phyloP scores from a whole-genome alignment of 148 eudicot genomes.

The Arctostaphylos glauca region DNA sequence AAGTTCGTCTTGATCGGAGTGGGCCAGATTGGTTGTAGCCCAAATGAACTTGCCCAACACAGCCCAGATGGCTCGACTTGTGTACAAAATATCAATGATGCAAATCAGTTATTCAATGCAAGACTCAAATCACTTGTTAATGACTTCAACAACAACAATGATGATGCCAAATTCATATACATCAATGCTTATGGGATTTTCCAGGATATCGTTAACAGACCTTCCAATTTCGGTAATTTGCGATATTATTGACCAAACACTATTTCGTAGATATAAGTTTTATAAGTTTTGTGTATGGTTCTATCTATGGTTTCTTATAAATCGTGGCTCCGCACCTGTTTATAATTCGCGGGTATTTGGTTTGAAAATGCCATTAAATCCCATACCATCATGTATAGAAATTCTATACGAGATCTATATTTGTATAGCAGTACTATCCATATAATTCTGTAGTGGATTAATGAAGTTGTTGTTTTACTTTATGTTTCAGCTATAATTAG shows the following conservation, averaged over 20 bases:
- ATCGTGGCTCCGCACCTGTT: no score
- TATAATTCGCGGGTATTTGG: no score
- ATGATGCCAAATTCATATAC: slow-evolving; percentile 41
- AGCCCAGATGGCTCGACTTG: slow-evolving; percentile 69
- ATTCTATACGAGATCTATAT: no score
- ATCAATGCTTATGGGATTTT: slow-evolving; percentile 51
- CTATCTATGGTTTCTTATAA: no score
- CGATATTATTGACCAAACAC: no score
- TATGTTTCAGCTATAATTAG: neutral
- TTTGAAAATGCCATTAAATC: no score
- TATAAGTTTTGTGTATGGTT: no score
- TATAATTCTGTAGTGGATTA: no score
- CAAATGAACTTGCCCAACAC: slow-evolving; percentile 63
- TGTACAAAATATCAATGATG: slow-evolving; percentile 37
- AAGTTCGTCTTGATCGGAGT: slow-evolving; percentile 45
- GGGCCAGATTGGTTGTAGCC: slow-evolving; percentile 49
- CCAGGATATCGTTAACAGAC: slow-evolving; percentile 37
- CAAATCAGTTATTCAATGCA: slow-evolving; percentile 42
- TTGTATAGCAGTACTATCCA: no score
- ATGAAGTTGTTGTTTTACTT: no score
- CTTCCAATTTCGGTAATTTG: slow-evolving; percentile 33
- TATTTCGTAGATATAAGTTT: no score
- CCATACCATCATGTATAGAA: no score
- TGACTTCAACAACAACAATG: slow-evolving; percentile 27
- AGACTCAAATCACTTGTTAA: slow-evolving; percentile 41